These are phyloP conservation scores for Penicillium verrucosum DNA, from an alignment of 2,329 filamentous ascomycete genomes.

Conservation along the genomic window DNA sequence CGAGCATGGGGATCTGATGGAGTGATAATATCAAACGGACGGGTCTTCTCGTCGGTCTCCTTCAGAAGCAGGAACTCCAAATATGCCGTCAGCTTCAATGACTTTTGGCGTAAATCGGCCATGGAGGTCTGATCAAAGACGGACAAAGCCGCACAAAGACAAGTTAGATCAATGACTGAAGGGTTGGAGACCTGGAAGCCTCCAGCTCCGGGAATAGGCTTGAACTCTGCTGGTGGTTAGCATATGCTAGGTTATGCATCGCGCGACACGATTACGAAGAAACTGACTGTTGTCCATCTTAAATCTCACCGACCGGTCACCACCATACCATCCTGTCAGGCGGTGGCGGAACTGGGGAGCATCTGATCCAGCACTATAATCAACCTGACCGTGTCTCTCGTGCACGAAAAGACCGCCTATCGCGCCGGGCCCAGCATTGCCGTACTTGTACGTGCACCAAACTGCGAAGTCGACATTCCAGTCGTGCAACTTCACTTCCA, in stretches of 20 bases:
- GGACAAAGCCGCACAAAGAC: conserved; percentile 65
- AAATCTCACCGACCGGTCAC: conserved; percentile 70
- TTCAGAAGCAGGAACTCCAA: conserved; percentile 63
- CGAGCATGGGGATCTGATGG: conserved; percentile 63
- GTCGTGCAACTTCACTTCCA: conserved; percentile 71
- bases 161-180: conserved; percentile 70
- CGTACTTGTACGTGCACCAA: conserved; percentile 94
- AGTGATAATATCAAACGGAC: conserved; percentile 62
- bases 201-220: conserved; percentile 70
- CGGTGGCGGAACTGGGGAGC: conserved; percentile 59
- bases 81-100: conserved; percentile 69
- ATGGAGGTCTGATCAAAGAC: conserved; percentile 72
- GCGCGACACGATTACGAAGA: neutral
- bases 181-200: conserved; percentile 82
- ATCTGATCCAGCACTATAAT: conserved; percentile 41
- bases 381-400: conserved; percentile 58
- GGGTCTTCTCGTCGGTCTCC: conserved; percentile 33
- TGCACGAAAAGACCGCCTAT: conserved; percentile 80
- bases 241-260: neutral
- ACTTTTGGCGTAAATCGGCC: conserved; percentile 64
- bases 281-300: conserved; percentile 66
- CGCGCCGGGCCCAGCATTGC: conserved; percentile 76
- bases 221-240: conserved; percentile 52
- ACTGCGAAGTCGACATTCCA: conserved; percentile 88
- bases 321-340: conserved; percentile 80